Evolutionary conservation across 257 asterid genomes (phyloP).

Genomic region (Nemophila menziesii): DNA sequence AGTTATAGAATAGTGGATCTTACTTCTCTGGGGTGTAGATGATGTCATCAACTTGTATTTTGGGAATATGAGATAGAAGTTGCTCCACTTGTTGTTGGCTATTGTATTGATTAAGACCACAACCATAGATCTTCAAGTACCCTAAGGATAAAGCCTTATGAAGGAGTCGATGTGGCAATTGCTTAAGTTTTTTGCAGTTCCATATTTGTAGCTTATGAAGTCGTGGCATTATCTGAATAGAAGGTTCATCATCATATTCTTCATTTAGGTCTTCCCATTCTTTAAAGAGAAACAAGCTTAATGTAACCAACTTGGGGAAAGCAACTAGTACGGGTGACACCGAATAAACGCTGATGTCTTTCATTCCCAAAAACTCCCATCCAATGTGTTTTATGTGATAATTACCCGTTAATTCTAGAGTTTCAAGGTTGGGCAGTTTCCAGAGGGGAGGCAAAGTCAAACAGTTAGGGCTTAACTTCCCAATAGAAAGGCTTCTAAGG

Average conservation of each 20-base stretch:
- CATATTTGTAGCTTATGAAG: conserved; percentile 5
- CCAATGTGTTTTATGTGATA: conserved; percentile 11
- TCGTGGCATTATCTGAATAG: conserved; percentile 8
- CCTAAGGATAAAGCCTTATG: conserved; percentile 3
- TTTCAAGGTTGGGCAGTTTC: no score
- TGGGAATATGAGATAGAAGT: conserved; percentile 20
- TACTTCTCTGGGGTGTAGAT: no score
- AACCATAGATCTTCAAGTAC: conserved; percentile 6
- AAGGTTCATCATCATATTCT: not conserved
- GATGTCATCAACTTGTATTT: conserved; percentile 9
- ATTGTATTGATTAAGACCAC: not conserved
- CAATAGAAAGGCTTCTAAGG: conserved; percentile 5
- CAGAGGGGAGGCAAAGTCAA: conserved; percentile 9
- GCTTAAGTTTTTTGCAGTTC: conserved; percentile 5
- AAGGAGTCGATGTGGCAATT: conserved; percentile 3
- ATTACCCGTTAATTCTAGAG: not conserved
- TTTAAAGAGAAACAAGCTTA: not conserved
- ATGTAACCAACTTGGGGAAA: conserved; percentile 13
- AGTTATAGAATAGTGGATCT: no score
- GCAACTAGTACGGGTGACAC: not conserved
- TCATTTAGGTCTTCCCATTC: conserved; percentile 9
- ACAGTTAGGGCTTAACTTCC: conserved; percentile 2
- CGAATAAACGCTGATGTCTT: not conserved
- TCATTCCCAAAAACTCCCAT: conserved; percentile 12
- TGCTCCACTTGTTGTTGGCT: no score